Evolutionary conservation across 495 filamentous ascomycete species (phyloP).

Genomic region (Staphylotrichum longicolle): DNA sequence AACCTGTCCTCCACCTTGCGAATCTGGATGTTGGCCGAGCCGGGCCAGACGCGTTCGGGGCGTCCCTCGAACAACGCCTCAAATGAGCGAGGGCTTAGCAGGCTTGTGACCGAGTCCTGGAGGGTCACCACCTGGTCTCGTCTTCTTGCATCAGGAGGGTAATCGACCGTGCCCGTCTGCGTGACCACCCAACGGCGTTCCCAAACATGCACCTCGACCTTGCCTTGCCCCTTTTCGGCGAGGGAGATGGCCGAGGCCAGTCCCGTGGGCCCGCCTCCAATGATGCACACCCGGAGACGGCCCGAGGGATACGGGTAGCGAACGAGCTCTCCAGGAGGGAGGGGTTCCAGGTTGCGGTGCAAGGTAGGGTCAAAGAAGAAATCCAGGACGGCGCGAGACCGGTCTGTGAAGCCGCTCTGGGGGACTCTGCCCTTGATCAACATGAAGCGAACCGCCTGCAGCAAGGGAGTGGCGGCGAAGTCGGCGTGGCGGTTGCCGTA

Average conservation of each 20-base stretch:
- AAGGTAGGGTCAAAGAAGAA: constrained; percentile 43
- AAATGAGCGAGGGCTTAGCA: constrained; percentile 30
- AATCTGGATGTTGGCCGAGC: constrained; percentile 40
- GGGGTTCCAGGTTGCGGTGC: constrained; percentile 31
- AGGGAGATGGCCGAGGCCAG: constrained; percentile 39
- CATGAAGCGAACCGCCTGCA: constrained; percentile 40
- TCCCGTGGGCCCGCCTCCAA: constrained; percentile 39
- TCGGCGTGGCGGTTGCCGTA: constrained; percentile 35
- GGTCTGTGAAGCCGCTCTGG: constrained; percentile 25
- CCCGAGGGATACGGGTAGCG: constrained; percentile 35
- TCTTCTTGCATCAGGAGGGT: constrained; percentile 29
- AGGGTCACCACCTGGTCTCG: constrained; percentile 39
- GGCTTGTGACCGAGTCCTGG: constrained; percentile 35
- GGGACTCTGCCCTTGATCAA: constrained; percentile 36
- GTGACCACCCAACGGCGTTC: constrained; percentile 33
- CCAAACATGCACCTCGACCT: constrained; percentile 38
- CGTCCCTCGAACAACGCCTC: constrained; percentile 33
- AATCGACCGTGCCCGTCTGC: constrained; percentile 27
- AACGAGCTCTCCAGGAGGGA: constrained; percentile 30
- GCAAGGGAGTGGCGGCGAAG: constrained; percentile 33
- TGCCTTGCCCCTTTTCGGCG: constrained; percentile 36
- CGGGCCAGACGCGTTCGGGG: constrained; percentile 37
- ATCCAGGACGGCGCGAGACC: constrained; percentile 32
- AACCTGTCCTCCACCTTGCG: constrained; percentile 43
- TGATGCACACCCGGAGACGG: constrained; percentile 33